Percentiles rank a stretch among this genome's conserved stretches.
These are phyloP conservation scores for Saccharomyces hybrid DNA, from an alignment of 1,139 yeast genomes.

Conservation along the genomic window DNA sequence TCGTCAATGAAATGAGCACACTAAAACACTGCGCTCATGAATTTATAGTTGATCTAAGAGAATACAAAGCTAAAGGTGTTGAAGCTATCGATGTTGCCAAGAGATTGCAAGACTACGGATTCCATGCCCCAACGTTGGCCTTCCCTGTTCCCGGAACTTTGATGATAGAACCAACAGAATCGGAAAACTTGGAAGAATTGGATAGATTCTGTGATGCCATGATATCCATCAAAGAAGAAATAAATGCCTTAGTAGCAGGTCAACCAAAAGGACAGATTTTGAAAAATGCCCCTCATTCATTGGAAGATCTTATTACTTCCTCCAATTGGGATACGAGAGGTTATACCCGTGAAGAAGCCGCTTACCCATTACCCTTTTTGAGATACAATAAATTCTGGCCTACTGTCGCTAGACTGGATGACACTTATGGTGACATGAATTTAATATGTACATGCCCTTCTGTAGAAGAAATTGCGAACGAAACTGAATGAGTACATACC, in stretches of 20 bases:
- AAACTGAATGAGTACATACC: neutral
- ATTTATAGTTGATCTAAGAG: slow-evolving; percentile 85
- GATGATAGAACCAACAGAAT: slow-evolving; percentile 97
- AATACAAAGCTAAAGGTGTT: slow-evolving; percentile 69
- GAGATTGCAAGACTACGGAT: slow-evolving; percentile 94
- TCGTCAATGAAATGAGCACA: slow-evolving; percentile 51
- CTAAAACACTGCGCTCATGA: slow-evolving; percentile 91
- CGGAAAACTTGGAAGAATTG: slow-evolving; percentile 79
- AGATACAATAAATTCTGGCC: slow-evolving; percentile 88
- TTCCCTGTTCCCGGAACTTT: slow-evolving; percentile 97
- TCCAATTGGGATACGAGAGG: slow-evolving; percentile 77
- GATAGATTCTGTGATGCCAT: slow-evolving; percentile 86
- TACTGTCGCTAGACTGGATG: slow-evolving; percentile 83
- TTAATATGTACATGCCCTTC: slow-evolving; percentile 89
- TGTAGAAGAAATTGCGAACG: slow-evolving; percentile 45
- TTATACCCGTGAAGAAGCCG: slow-evolving; percentile 88
- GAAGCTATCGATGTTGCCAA: slow-evolving; percentile 97
- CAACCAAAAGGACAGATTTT: slow-evolving; percentile 62
- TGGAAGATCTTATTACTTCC: slow-evolving; percentile 61
- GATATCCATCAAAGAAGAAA: slow-evolving; percentile 75
- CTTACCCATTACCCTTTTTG: slow-evolving; percentile 74
- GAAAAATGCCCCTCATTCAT: slow-evolving; percentile 88
- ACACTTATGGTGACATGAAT: slow-evolving; percentile 88
- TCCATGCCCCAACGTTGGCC: slow-evolving; percentile 98
- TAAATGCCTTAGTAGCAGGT: slow-evolving; percentile 64